phyloP scores from a whole-genome alignment of 805 yeast genomes.

The Candida arabinofermentans region DNA sequence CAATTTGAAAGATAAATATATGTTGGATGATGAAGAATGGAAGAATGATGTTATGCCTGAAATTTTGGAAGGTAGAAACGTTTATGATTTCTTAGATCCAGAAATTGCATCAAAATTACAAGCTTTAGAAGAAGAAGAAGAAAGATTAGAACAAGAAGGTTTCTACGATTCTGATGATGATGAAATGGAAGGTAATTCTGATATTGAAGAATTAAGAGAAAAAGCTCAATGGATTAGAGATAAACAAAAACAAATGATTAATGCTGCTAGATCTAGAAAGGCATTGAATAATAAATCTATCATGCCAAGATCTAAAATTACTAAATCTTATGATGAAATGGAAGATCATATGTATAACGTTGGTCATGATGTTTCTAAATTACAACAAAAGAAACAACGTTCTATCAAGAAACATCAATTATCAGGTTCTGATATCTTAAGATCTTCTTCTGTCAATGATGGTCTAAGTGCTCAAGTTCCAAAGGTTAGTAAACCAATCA shows the following conservation, averaged over 20 bases:
- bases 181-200: conserved; percentile 56
- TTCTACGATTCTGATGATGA: conserved; percentile 87
- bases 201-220: conserved; percentile 62
- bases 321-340: conserved; percentile 72
- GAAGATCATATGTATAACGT: conserved; percentile 85
- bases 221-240: conserved; percentile 96
- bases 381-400: conserved; percentile 39
- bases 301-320: conserved; percentile 85
- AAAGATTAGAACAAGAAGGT: conserved; percentile 87
- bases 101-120: conserved; percentile 91
- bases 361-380: conserved; percentile 79
- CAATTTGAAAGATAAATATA: conserved; percentile 86
- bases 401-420: conserved; percentile 28
- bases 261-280: conserved; percentile 82
- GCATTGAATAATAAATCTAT: conserved; percentile 81
- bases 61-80: conserved; percentile 91
- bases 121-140: conserved; percentile 97
- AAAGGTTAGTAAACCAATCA: conserved; percentile 36
- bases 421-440: conserved; percentile 79
- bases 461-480: conserved; percentile 16
- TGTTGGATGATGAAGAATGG: conserved; percentile 96
- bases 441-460: conserved; percentile 33
- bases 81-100: conserved; percentile 94
- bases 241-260: conserved; percentile 90
- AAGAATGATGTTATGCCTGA: conserved; percentile 97